Base-by-base conservation (phyloP, 352 stramenopile species). In the Phytophthora pluvialis region DNA sequence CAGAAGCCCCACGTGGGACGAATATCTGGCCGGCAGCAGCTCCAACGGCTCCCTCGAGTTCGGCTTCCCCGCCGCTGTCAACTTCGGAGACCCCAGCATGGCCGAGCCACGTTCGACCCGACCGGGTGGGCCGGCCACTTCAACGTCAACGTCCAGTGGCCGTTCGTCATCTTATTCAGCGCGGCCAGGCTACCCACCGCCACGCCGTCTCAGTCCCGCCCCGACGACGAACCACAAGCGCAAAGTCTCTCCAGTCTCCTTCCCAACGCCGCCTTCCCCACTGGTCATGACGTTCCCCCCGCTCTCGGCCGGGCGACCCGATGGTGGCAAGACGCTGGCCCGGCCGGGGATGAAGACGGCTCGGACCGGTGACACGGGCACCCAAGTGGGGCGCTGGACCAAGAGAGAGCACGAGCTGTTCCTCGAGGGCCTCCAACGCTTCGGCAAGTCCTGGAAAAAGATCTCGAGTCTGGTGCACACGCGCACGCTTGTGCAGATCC, bases 401-500 rank as follows among this genome's bases (percentile, higher is more conserved):
- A 94, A 95, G 72, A 80, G 79, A 43, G 91, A 97, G 64, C 91
- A 97, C 65, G 81, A 91, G 56, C 67, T 93, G 26, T 97, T 97
- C 64, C 72, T 97, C 1, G 82, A 97, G 60, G 91, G 91, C 0
- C 74, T 97, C 1, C 64, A 90, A 38, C 74, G 88, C 16, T 95
- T 94, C 56, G 91, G 91, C 48, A 96, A 92, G 72, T 96, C 93
- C 10, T 97, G 91, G 91, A 97, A 97, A 66, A 93, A 95, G 70
- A 97, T 95, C 64, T 86, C 83, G 15, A 91, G 75, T 45, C 75
- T 95, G 16, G 86, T 95, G 31, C 75, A 83, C 52, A 91, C 88
- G 9, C 77, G 88, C 13, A 94, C 88, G 29, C 75, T 97, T 5
- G 95, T 98, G 33, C 97, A 99, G 68, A 99, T 99, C 67, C 92